Evolutionary conservation across 108 stramenopile species (phyloP).

Genomic region (Conticribra guillardii): DNA sequence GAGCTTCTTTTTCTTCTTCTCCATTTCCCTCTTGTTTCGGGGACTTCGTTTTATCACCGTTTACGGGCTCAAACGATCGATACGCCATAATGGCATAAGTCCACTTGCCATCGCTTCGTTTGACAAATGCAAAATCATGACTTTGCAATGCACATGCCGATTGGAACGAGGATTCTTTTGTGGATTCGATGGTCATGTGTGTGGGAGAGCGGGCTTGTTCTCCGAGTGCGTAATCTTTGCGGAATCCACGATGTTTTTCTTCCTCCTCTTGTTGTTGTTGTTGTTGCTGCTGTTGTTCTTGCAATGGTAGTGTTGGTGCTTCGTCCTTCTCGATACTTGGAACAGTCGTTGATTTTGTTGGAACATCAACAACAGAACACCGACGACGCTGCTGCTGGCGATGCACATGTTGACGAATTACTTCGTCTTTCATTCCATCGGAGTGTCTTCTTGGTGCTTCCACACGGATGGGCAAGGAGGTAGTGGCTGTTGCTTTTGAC

Average conservation of each 20-base stretch:
- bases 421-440: no score
- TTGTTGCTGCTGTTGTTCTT: no score
- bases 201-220: constrained; percentile 4
- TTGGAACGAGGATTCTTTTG: not conserved
- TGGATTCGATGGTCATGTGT: constrained; percentile 7
- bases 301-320: no score
- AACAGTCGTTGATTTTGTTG: no score
- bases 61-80: not conserved
- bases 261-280: not conserved
- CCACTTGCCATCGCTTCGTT: constrained; percentile 12
- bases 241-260: not conserved
- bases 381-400: no score
- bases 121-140: constrained; percentile 21
- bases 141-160: not conserved
- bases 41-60: not conserved
- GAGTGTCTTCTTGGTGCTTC: no score
- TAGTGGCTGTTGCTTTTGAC: no score
- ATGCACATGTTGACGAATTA: no score
- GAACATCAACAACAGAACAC: no score
- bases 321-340: no score
- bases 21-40: no score
- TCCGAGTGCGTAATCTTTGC: constrained; percentile 2
- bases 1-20: not conserved
- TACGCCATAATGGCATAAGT: constrained; percentile 21
- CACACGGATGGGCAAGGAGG: no score